Conservation (phyloP, 148 eudicot species). For the Vaccinium myrtillus region DNA sequence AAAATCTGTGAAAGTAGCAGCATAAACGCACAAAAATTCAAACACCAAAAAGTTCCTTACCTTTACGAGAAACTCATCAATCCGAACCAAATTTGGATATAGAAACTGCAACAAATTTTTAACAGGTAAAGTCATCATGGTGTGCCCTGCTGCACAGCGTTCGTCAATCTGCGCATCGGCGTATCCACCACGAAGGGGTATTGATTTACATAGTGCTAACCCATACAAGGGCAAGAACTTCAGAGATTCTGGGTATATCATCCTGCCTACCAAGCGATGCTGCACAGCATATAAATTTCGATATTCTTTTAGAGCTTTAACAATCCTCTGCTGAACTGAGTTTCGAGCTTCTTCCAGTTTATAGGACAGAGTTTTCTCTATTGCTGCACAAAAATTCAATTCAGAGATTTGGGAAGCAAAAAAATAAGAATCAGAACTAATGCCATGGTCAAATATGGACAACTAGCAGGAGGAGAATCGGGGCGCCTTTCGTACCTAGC, state of each 20-base stretch:
- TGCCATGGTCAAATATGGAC: neutral
- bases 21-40: slow-evolving; percentile 15
- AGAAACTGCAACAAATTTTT: slow-evolving; percentile 71
- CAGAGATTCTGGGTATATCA: slow-evolving; percentile 95
- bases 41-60: slow-evolving; percentile 33
- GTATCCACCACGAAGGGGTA: slow-evolving; percentile 83
- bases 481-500: slow-evolving; percentile 54
- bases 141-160: slow-evolving; percentile 91
- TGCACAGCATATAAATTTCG: slow-evolving; percentile 87
- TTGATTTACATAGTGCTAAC: slow-evolving; percentile 74
- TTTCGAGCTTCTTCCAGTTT: slow-evolving; percentile 88
- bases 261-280: slow-evolving; percentile 81
- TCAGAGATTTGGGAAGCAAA: neutral
- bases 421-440: neutral
- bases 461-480: neutral
- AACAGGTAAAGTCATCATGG: slow-evolving; percentile 92
- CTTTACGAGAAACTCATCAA: slow-evolving; percentile 72
- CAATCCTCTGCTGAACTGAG: slow-evolving; percentile 59
- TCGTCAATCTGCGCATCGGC: slow-evolving; percentile 90
- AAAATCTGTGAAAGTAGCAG: neutral
- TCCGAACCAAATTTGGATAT: slow-evolving; percentile 77
- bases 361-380: slow-evolving; percentile 70
- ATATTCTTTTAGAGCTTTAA: slow-evolving; percentile 83
- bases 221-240: slow-evolving; percentile 78
- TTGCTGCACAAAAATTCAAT: slow-evolving; percentile 1